phyloP scores from a whole-genome alignment of 768 basidiomycete species.

The Mycena epipterygia region DNA sequence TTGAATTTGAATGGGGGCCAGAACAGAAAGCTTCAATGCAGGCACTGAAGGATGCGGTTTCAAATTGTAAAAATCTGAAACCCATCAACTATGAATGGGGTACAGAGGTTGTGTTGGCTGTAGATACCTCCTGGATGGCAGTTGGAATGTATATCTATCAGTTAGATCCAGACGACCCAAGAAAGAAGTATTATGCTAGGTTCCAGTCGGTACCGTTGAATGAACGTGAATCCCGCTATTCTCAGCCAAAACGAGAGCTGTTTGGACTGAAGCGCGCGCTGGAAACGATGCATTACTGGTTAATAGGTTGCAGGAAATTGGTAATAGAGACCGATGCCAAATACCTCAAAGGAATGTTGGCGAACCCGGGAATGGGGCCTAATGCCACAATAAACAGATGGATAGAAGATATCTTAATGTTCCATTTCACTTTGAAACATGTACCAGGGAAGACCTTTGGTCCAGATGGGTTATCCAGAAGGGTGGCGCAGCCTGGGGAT shows the following conservation, averaged over 20 bases:
- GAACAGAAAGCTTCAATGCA: conserved; percentile 32
- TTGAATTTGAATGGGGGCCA: conserved; percentile 18
- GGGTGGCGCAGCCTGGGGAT: conserved; percentile 34
- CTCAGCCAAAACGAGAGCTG: conserved; percentile 57
- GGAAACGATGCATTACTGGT: conserved; percentile 26
- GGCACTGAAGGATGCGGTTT: conserved; percentile 42
- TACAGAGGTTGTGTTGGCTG: conserved; percentile 47
- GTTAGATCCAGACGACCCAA: conserved; percentile 35
- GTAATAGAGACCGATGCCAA: conserved; percentile 48
- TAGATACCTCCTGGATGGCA: conserved; percentile 52
- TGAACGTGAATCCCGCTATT: conserved; percentile 47
- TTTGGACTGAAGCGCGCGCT: conserved; percentile 49
- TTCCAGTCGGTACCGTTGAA: conserved; percentile 58
- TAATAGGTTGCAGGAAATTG: conserved; percentile 45
- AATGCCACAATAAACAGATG: conserved; percentile 53
- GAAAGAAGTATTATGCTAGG: conserved; percentile 39
- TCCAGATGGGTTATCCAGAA: conserved; percentile 49
- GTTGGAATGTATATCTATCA: conserved; percentile 56
- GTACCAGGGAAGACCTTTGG: conserved; percentile 42
- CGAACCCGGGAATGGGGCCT: conserved; percentile 50
- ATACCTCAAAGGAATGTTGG: conserved; percentile 52
- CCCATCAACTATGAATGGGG: conserved; percentile 49
- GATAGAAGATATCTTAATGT: conserved; percentile 50
- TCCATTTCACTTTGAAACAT: conserved; percentile 49
- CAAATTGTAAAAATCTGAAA: conserved; percentile 41